Base-by-base conservation (phyloP, 2,329 filamentous ascomycete species). In the Ceratocystis lukuohia region DNA sequence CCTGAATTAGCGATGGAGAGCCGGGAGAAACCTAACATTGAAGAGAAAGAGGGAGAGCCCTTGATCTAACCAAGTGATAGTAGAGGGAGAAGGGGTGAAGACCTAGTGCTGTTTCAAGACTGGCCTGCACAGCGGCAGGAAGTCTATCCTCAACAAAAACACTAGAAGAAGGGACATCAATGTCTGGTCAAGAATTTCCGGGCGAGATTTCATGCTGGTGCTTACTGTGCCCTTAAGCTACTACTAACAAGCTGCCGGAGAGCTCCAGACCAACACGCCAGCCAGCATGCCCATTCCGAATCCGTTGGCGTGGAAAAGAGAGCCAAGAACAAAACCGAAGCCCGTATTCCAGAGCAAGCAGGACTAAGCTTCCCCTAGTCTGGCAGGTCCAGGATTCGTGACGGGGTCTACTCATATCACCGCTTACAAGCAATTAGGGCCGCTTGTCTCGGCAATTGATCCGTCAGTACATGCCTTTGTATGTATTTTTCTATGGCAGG, bases 1-100 rank as follows among this genome's bases (percentile, higher is more conserved):
- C 64, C 64, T 65, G 64, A 65, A 46, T 65, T 61, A 59, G 44
- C 53, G 64, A 65, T 65, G 61, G 41, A 65, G 53, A 46, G 64
- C 53, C 64, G 59, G 41, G 25, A 65, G 64, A 45, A 65, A 10
- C 25, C 56, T 25, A 8, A 22, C 48, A 12, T 22, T 22, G 22
- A 33, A 57, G 10, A 30, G 28, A 33, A 28, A 57, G 15, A 56
- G 25, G 20, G 20, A 25, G 30, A 30, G 25, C 10, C 53, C 22
- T 57, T 25, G 53, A 57, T 30, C 1, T 12, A 28, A 7, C 53
- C 22, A 28, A 28, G 53, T 28, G 53, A 33, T 17, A 10, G 20
- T 25, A 57, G 22, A 15, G 53, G 37, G 37, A 41, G 37, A 15
- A 41, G 37, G 10, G 37, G 37, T 41, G 37, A 15, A 41, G 37